Conservation (phyloP, 306 rosid species). For the Citrullus amarus region DNA sequence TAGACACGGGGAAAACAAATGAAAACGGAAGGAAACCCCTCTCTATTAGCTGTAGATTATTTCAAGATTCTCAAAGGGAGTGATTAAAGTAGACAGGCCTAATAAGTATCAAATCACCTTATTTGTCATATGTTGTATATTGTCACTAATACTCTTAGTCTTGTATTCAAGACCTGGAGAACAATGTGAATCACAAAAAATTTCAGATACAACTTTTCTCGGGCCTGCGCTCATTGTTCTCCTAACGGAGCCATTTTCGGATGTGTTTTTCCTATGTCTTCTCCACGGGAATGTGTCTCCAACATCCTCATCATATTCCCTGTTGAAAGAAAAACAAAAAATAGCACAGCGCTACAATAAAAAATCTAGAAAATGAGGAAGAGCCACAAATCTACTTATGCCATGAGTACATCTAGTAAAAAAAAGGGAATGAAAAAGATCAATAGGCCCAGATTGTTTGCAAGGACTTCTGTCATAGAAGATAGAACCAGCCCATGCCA, state of each 20-base stretch:
- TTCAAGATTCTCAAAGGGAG: not conserved
- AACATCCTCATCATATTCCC: constrained; percentile 43
- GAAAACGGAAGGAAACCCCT: not conserved
- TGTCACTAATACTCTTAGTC: constrained; percentile 20
- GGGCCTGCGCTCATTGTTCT: constrained; percentile 29
- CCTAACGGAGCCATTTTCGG: constrained; percentile 25
- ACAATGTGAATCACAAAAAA: constrained; percentile 31
- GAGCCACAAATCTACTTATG: not conserved
- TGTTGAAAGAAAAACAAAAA: constrained; percentile 17
- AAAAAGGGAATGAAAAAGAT: not conserved
- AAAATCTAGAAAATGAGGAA: not conserved
- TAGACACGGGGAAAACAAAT: not conserved
- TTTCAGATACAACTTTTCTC: constrained; percentile 25
- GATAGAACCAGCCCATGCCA: not conserved
- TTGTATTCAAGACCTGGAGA: constrained; percentile 26
- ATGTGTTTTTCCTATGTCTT: constrained; percentile 41
- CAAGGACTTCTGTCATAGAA: not conserved
- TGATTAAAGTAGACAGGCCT: not conserved
- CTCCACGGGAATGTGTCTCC: constrained; percentile 61
- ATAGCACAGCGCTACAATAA: not conserved
- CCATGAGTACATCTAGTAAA: not conserved
- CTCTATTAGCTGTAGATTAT: not conserved
- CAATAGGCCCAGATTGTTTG: not conserved
- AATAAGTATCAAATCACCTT: constrained; percentile 34
- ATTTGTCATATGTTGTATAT: constrained; percentile 16